These are phyloP conservation scores for Rutstroemia sp. DNA, from an alignment of 2,329 filamentous ascomycete genomes.

Conservation along the genomic window DNA sequence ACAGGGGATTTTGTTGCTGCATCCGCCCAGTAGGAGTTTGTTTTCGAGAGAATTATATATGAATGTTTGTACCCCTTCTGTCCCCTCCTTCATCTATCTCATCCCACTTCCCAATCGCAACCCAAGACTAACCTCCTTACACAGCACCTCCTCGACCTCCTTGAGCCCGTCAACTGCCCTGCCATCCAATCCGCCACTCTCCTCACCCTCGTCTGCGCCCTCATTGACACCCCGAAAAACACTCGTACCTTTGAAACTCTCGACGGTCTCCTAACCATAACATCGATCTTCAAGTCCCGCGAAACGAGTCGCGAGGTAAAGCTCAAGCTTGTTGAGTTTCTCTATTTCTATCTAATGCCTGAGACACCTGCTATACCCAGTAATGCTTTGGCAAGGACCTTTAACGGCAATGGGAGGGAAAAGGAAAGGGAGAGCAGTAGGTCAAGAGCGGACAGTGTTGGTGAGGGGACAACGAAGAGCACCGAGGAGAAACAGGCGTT, in stretches of 20 bases:
- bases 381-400: conserved; percentile 38
- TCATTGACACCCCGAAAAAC: conserved; percentile 80
- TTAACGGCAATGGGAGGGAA: conserved; percentile 52
- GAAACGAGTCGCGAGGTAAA: conserved; percentile 84
- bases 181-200: conserved; percentile 87
- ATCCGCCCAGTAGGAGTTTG: conserved; percentile 80
- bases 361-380: conserved; percentile 58
- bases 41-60: conserved; percentile 89
- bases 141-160: conserved; percentile 81
- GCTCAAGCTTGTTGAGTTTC: conserved; percentile 90
- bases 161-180: conserved; percentile 86
- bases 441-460: conserved; percentile 30
- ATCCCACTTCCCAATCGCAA: neutral
- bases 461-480: conserved; percentile 38
- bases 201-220: conserved; percentile 79
- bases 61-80: conserved; percentile 56
- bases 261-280: conserved; percentile 85
- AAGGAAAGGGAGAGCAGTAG: conserved; percentile 44
- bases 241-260: conserved; percentile 87
- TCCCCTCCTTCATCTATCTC: neutral
- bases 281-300: conserved; percentile 85
- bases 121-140: neutral
- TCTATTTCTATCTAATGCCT: conserved; percentile 98
- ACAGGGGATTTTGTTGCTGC: conserved; percentile 79
- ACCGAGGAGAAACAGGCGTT: conserved; percentile 62